Percentiles rank a stretch among this genome's conserved stretches.
Evolutionary conservation across 306 rosid genomes (phyloP).

Genomic region (Arachis stenosperma): DNA sequence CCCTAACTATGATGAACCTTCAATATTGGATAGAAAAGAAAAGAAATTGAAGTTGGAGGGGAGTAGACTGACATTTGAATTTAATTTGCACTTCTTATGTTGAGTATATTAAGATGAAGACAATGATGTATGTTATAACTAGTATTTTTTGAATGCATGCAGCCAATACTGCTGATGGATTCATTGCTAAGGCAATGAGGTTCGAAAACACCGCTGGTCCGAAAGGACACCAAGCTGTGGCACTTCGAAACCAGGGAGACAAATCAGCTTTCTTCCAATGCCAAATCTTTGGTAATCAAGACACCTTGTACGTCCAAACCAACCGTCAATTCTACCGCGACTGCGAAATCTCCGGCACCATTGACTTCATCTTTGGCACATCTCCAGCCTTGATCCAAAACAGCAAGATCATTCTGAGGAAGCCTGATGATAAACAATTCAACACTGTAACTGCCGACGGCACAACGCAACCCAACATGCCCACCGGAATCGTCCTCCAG

Average conservation of each 20-base stretch:
- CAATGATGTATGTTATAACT: too few relatives aligned
- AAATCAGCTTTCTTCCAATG: conserved; percentile 61
- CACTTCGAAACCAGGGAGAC: conserved; percentile 69
- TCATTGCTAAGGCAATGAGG: conserved; percentile 62
- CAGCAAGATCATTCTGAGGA: conserved; percentile 55
- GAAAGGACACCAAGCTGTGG: conserved; percentile 69
- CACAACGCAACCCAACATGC: conserved; percentile 27
- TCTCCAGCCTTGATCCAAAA: conserved; percentile 56
- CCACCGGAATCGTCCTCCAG: conserved; percentile 61
- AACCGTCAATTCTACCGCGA: conserved; percentile 77
- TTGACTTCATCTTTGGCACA: conserved; percentile 77
- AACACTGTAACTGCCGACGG: conserved; percentile 78
- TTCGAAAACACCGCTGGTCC: conserved; percentile 77
- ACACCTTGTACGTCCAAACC: conserved; percentile 61
- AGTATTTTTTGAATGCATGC: neutral
- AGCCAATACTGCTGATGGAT: conserved; percentile 51
- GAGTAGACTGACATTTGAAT: too few relatives aligned
- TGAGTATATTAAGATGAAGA: too few relatives aligned
- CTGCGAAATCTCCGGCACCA: conserved; percentile 74
- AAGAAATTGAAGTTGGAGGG: too few relatives aligned
- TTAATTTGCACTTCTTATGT: too few relatives aligned
- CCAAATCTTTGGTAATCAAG: conserved; percentile 63
- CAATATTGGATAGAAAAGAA: too few relatives aligned
- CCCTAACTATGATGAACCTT: too few relatives aligned
- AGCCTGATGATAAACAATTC: conserved; percentile 50